phyloP scores from a whole-genome alignment of 2,329 filamentous ascomycete species.

The Trichoderma pleuroti region DNA sequence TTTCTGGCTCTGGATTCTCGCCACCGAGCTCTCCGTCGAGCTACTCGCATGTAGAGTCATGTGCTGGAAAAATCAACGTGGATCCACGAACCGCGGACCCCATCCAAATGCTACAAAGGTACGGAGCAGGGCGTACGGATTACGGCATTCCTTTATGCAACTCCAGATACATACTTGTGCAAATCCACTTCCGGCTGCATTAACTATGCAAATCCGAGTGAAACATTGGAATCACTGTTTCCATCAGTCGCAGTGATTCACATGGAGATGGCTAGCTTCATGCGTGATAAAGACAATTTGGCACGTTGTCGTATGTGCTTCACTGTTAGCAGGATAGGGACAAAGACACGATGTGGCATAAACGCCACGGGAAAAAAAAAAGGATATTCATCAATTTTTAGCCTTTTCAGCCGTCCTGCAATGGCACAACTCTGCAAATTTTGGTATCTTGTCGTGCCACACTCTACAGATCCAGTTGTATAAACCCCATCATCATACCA shows the following conservation, averaged over 20 bases:
- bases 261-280: neutral
- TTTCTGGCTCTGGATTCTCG: neutral
- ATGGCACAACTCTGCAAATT: constrained; percentile 14
- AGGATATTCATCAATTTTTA: neutral
- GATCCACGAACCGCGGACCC: neutral
- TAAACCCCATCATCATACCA: constrained; percentile 7
- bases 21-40: neutral
- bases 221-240: neutral
- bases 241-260: neutral
- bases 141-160: neutral
- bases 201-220: neutral
- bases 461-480: constrained; percentile 15
- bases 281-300: neutral
- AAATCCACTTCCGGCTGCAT: neutral
- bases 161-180: neutral
- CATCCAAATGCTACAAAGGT: neutral
- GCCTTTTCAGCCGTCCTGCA: neutral
- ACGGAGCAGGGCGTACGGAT: neutral
- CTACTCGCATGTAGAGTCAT: neutral
- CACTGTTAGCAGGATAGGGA: neutral
- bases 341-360: neutral
- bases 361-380: neutral
- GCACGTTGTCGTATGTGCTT: neutral
- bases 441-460: constrained; percentile 18
- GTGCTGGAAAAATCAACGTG: neutral